A percentile compares a stretch with the other conserved stretches of the same genome.
Evolutionary conservation across 2,329 filamentous ascomycete genomes (phyloP).

Genomic region (Paecilomyces variotii): DNA sequence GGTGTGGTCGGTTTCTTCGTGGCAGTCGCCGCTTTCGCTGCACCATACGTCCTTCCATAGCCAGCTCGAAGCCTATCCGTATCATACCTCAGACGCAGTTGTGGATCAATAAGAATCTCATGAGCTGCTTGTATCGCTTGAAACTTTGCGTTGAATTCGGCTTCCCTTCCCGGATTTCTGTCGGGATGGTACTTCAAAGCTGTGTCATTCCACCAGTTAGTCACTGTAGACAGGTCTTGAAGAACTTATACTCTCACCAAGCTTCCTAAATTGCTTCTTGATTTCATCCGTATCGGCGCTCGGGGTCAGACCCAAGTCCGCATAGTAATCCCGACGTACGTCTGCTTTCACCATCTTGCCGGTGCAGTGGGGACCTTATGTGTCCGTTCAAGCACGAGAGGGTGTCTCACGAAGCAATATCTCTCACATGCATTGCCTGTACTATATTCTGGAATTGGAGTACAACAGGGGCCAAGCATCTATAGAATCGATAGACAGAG

Average conservation of each 20-base stretch:
- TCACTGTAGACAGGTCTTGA: not conserved
- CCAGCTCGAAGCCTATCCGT: constrained; percentile 49
- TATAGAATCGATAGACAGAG: not conserved
- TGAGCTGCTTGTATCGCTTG: constrained; percentile 80
- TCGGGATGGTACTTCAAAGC: constrained; percentile 84
- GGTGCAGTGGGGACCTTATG: constrained; percentile 5
- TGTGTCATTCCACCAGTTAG: constrained; percentile 23
- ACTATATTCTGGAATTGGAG: not conserved
- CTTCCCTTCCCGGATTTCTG: constrained; percentile 74
- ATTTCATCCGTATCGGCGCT: constrained; percentile 66
- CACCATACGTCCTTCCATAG: constrained; percentile 27
- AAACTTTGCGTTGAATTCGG: constrained; percentile 72
- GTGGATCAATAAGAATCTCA: constrained; percentile 60
- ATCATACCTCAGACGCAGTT: constrained; percentile 55
- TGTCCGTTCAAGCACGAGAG: constrained; percentile 2
- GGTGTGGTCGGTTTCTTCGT: constrained; percentile 22
- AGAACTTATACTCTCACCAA: constrained; percentile 48
- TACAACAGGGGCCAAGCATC: not conserved
- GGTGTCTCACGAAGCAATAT: not conserved
- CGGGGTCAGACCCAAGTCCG: constrained; percentile 64
- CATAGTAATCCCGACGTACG: constrained; percentile 70
- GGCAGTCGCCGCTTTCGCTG: constrained; percentile 17
- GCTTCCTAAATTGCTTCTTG: constrained; percentile 77
- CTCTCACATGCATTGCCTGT: not conserved
- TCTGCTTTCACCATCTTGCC: constrained; percentile 61